phyloP scores from a whole-genome alignment of 371 early-diverging fungal genomes.

The Mortierella sp. region DNA sequence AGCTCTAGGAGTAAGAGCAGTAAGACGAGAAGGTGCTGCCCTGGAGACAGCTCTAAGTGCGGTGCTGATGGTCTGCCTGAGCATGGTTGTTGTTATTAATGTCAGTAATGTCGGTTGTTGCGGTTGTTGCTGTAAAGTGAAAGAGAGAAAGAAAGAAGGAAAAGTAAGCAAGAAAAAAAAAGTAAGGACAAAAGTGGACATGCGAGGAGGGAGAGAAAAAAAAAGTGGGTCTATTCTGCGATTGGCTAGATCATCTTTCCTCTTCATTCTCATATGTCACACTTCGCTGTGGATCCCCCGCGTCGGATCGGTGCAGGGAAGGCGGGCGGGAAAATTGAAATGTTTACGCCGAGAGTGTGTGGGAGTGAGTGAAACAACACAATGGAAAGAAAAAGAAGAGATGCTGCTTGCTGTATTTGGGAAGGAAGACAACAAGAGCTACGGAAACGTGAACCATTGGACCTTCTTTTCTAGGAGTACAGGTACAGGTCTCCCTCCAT shows the following conservation, averaged over 20 bases:
- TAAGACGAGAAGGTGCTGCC: not conserved
- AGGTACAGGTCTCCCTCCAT: conserved; percentile 76
- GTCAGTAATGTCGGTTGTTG: not conserved
- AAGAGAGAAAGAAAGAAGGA: not conserved
- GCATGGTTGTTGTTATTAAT: conserved; percentile 16
- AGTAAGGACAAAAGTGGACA: not conserved
- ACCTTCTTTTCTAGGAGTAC: conserved; percentile 60
- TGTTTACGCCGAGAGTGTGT: not conserved
- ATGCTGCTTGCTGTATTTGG: conserved; percentile 2
- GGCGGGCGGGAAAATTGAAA: conserved; percentile 4
- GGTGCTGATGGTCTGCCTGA: conserved; percentile 28
- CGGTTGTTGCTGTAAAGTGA: not conserved
- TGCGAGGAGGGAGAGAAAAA: not conserved
- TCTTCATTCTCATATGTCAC: conserved; percentile 8
- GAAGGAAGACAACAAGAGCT: not conserved
- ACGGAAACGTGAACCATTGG: not conserved
- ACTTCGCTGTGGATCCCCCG: too few species aligned
- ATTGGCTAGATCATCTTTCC: not conserved
- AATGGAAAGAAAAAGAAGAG: not conserved
- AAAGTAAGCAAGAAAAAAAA: not conserved
- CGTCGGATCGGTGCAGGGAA: not conserved
- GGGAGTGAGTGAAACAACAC: not conserved
- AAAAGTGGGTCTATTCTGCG: not conserved
- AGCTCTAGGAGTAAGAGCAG: not conserved
- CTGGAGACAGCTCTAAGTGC: conserved; percentile 19